Base-by-base conservation (phyloP, 345 rosid species). In the Combretum micranthum region DNA sequence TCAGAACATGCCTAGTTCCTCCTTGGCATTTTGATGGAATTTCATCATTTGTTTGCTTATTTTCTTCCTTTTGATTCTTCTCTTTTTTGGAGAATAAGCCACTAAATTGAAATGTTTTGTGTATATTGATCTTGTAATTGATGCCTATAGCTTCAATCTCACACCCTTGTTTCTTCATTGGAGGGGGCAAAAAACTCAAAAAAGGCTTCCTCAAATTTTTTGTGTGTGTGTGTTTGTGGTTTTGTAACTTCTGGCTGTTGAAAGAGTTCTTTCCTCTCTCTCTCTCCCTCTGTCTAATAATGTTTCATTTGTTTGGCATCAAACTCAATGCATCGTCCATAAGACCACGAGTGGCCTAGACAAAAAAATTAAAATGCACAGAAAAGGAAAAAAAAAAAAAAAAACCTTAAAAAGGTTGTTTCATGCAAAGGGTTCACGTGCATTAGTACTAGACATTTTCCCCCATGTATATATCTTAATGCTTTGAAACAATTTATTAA, bases 111-210 rank as follows among this genome's bases (percentile, higher is more conserved):
- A 46, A 60, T 37, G 68, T 62, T 21, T 68, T 71, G 17, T 60
- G 47, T 49, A 10, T 53, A 20, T 44, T 70, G 61, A 93, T 81
- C 57, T 63, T 79, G 83, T 80, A 87, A 71, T 62, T 73, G 82
- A 93, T 82, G 6, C 79, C 92, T 15, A 72, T 52, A 51, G 88
- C 96, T 75, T 89, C 83, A 43, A 89, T 82, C 76, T 87, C 97
- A 63, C 91, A 93, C 1, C 99, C 96, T 67, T 78, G 80, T 59
- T 77, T 80, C 84, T 77, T 76, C 97, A 86, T 92, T 72, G 84
- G 69, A 70, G 55, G 54, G 59, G 42, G 13, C 16, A 20, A 23
- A 32, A 47, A n/a, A 9, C 12, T 13, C 25, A 45, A 20, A 58
- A 18, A 3, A 12, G 14, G 9, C 55, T 23, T 23, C 9, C 39